A percentile compares a stretch with the other conserved stretches of the same genome.
These are phyloP conservation scores for Osmanthus fragrans DNA, from an alignment of 257 asterid species.

Conservation along the genomic window DNA sequence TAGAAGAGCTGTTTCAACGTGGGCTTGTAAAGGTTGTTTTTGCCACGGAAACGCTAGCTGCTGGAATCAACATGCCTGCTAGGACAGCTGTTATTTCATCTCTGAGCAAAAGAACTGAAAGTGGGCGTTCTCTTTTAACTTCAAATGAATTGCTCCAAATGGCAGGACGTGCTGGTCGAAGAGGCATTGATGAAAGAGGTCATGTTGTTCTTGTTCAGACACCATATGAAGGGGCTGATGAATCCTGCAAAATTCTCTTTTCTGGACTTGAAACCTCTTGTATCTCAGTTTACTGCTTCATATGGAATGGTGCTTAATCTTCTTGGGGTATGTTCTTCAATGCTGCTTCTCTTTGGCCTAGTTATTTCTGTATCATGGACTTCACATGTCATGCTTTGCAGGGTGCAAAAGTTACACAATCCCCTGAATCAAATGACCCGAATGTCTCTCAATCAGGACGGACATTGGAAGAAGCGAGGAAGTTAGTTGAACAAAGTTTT, in stretches of 20 bases:
- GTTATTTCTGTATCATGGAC: slow-evolving; percentile 20
- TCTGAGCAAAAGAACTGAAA: slow-evolving; percentile 88
- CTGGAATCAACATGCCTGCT: slow-evolving; percentile 99
- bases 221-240: slow-evolving; percentile 91
- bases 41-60: slow-evolving; percentile 99
- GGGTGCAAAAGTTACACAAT: slow-evolving; percentile 83
- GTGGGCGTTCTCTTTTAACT: slow-evolving; percentile 74
- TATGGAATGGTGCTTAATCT: slow-evolving; percentile 99
- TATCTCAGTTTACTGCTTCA: slow-evolving; percentile 96
- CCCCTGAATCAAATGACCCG: slow-evolving; percentile 51
- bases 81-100: slow-evolving; percentile 95
- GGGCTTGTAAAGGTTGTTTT: slow-evolving; percentile 96
- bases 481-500: slow-evolving; percentile 95
- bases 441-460: slow-evolving; percentile 69
- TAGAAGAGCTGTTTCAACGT: slow-evolving; percentile 87
- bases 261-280: slow-evolving; percentile 95
- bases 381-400: slow-evolving; percentile 39
- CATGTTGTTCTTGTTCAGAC: slow-evolving; percentile 91
- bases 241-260: slow-evolving; percentile 88
- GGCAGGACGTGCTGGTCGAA: slow-evolving; percentile 99
- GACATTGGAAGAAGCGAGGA: slow-evolving; percentile 91
- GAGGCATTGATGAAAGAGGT: slow-evolving; percentile 95
- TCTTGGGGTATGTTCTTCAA: slow-evolving; percentile 64
- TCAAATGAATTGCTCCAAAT: slow-evolving; percentile 93
- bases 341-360: slow-evolving; percentile 21